Evolutionary conservation across 345 rosid genomes (phyloP), one percentile per base, ranked within the genome.

Genomic region (Anacardium occidentale): DNA sequence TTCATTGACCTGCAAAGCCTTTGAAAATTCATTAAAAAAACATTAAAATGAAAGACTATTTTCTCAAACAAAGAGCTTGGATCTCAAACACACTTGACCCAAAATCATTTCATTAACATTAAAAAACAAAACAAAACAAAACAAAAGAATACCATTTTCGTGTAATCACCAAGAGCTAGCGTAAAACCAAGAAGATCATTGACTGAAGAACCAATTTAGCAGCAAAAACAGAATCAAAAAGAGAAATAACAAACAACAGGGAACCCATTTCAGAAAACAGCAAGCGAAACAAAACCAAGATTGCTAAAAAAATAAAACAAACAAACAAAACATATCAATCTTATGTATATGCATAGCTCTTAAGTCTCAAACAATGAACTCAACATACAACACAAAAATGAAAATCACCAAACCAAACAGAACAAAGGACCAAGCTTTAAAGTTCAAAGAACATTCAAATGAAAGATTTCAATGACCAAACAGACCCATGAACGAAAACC

Each of bases 211-310:
- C 26, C 26, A 66, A 5, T 1, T 55, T 56, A 32, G 40, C 20
- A 61, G 18, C 20, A 56, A 64, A 52, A 4, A 48, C 24, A 13
- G 25, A 10, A 66, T 10, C 6, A 48, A 40, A 1, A 69, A 59
- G 20, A 70, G 14, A 1, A 50, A 37, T 37, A 37, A 47, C 40
- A 24, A 58, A 62, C 1, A 24, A 1, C 51, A 21, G 2, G 56
- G 59, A 21, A 73, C 62, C 54, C 45, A 24, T 54, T 66, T 61
- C 68, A 56, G 25, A 54, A 76, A 75, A 59, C 62, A 42, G 29
- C 24, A 22, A 21, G 3, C 59, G 14, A 68, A 59, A 58, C 20
- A 56, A 51, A 73, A 22, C 25, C 24, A 18, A 60, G 10, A 9
- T 37, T 13, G 53, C 53, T 29, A 47, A 10, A 1, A 29, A 29